Percentiles rank a stretch among this genome's conserved stretches.
These are phyloP conservation scores for Penicillium brevicompactum DNA, from an alignment of 2,329 filamentous ascomycete species.

Conservation along the genomic window DNA sequence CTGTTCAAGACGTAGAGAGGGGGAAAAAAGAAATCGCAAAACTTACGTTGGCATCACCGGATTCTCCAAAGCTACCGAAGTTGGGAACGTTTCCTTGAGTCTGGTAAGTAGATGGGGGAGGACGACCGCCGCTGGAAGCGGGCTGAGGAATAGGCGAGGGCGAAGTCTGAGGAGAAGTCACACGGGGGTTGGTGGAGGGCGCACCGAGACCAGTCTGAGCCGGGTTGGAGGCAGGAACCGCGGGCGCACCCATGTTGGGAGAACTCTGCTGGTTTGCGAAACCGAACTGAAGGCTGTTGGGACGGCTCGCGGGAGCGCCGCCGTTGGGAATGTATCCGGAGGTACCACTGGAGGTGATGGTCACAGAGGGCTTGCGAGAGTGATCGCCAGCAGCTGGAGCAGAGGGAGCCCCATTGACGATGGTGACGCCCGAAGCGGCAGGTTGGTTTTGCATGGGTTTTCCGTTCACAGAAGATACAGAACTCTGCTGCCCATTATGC, in stretches of 20 bases:
- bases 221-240: conserved; percentile 46
- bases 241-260: conserved; percentile 64
- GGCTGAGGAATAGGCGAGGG: conserved; percentile 93
- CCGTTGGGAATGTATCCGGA: conserved; percentile 78
- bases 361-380: conserved; percentile 83
- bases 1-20: background rate
- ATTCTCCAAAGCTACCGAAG: conserved; percentile 82
- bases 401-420: conserved; percentile 65
- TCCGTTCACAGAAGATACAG: conserved; percentile 82
- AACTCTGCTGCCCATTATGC: conserved; percentile 62
- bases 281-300: conserved; percentile 75
- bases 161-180: conserved; percentile 82
- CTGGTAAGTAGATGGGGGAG: conserved; percentile 75
- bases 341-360: conserved; percentile 82
- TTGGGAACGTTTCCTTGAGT: conserved; percentile 70
- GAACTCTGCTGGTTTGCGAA: conserved; percentile 67
- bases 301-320: conserved; percentile 63
- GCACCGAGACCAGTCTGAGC: conserved; percentile 43
- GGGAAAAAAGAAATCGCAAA: background rate
- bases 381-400: conserved; percentile 63
- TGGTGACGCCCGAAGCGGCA: conserved; percentile 53
- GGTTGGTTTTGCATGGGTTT: conserved; percentile 59
- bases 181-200: conserved; percentile 66
- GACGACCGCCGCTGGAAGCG: conserved; percentile 77
- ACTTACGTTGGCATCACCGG: conserved; percentile 69